A percentile compares a stretch with the other conserved stretches of the same genome.
Conservation (phyloP, 441 rosid species). For the Populus hybrid region DNA sequence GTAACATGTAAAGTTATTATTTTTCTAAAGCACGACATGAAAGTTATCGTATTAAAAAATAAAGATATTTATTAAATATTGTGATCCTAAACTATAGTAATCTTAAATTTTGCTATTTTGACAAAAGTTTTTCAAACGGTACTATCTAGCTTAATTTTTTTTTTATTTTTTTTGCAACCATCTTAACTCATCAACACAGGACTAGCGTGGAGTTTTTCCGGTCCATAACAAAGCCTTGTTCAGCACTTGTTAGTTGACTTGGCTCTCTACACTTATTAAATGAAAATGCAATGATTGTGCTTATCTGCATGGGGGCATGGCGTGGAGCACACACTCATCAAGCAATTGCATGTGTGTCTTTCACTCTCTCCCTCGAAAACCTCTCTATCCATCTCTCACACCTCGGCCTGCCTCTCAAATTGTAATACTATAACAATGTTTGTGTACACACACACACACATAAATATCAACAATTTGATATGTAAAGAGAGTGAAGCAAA, state of each 20-base stretch:
- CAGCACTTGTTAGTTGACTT: not conserved
- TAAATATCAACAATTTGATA: not conserved
- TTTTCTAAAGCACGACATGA: too few relatives aligned
- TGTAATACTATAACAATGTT: too few relatives aligned
- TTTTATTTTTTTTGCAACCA: too few relatives aligned
- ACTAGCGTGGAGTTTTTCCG: not conserved
- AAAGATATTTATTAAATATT: too few relatives aligned
- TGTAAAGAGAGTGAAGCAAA: not conserved
- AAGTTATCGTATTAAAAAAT: too few relatives aligned
- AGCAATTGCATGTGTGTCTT: slow-evolving; percentile 39
- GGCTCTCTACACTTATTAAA: not conserved
- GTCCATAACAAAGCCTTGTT: not conserved
- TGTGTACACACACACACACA: too few relatives aligned
- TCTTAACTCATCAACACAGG: not conserved
- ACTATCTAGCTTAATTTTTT: too few relatives aligned
- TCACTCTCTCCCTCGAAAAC: slow-evolving; percentile 13
- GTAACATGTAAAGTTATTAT: too few relatives aligned
- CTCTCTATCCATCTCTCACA: not conserved
- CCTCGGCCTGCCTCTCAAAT: not conserved
- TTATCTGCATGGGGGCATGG: slow-evolving; percentile 41
- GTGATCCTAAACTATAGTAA: accelerated
- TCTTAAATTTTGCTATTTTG: too few relatives aligned
- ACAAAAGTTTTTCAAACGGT: too few relatives aligned
- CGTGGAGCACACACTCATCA: slow-evolving; percentile 52
- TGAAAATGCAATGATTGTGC: slow-evolving; percentile 34